Evolutionary conservation across 129 eudicot species (phyloP).

Genomic region (Artemisia tridentata): DNA sequence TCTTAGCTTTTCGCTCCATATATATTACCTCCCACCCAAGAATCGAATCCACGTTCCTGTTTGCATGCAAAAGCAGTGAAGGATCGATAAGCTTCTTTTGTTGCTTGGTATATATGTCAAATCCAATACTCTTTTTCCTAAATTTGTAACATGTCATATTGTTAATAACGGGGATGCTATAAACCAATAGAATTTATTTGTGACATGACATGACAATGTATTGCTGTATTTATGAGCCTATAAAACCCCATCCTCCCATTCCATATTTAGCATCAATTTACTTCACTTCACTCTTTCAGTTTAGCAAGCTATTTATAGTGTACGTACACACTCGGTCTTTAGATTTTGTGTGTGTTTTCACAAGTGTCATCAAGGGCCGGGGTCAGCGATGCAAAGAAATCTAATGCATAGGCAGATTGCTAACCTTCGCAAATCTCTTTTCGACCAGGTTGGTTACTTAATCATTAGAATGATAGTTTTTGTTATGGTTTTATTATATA

Average conservation of each 20-base stretch:
- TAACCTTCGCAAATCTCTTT: constrained; percentile 58
- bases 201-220: constrained; percentile 19
- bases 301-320: not conserved
- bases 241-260: constrained; percentile 28
- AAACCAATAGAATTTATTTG: constrained; percentile 25
- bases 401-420: constrained; percentile 65
- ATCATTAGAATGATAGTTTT: not conserved
- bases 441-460: constrained; percentile 62
- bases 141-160: constrained; percentile 2
- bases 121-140: not conserved
- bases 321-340: not conserved
- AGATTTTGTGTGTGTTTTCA: not conserved
- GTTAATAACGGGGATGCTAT: constrained; percentile 24
- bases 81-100: constrained; percentile 31
- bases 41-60: constrained; percentile 30
- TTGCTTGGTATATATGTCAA: constrained; percentile 9
- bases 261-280: constrained; percentile 26
- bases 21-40: constrained; percentile 18
- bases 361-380: constrained; percentile 1
- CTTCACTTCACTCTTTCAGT: not conserved
- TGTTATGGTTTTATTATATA: too few relatives aligned
- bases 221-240: constrained; percentile 19
- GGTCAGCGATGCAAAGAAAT: constrained; percentile 40
- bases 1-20: constrained; percentile 29
- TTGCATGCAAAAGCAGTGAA: not conserved